These are phyloP conservation scores for Pseudogymnoascus verrucosus DNA, from an alignment of 2,329 filamentous ascomycete species.

Conservation along the genomic window DNA sequence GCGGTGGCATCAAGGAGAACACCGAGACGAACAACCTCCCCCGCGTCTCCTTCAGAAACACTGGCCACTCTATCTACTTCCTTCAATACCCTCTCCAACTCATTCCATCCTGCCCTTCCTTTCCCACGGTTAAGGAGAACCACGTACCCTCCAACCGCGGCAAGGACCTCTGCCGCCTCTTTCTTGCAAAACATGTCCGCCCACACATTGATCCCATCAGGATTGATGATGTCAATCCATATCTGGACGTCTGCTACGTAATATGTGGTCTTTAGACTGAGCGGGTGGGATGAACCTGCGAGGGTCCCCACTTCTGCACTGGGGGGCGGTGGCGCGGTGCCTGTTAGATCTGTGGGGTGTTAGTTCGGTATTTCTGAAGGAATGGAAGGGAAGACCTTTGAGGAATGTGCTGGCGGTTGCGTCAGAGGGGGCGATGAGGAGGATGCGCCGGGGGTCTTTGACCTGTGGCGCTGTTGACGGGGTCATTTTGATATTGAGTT, in stretches of 20 bases:
- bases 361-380: constrained; percentile 1
- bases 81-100: constrained; percentile 36
- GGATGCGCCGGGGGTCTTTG: constrained; percentile 46
- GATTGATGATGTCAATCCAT: constrained; percentile 47
- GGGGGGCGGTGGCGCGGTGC: constrained; percentile 32
- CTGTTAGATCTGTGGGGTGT: constrained; percentile 42
- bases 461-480: constrained; percentile 20
- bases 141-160: constrained; percentile 52
- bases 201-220: constrained; percentile 34
- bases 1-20: constrained; percentile 48
- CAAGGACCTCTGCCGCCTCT: constrained; percentile 56
- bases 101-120: constrained; percentile 16
- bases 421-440: constrained; percentile 41
- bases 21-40: constrained; percentile 57
- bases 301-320: constrained; percentile 34
- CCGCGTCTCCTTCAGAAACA: constrained; percentile 40
- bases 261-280: constrained; percentile 50
- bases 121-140: constrained; percentile 42
- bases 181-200: constrained; percentile 48
- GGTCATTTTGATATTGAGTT: background rate
- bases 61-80: constrained; percentile 48
- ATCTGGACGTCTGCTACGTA: constrained; percentile 54
- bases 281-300: constrained; percentile 52
- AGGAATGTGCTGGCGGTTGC: constrained; percentile 42
- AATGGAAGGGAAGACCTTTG: constrained; percentile 37